Conservation (phyloP, 2,329 filamentous ascomycete species). For the Hypoxylon sp. region DNA sequence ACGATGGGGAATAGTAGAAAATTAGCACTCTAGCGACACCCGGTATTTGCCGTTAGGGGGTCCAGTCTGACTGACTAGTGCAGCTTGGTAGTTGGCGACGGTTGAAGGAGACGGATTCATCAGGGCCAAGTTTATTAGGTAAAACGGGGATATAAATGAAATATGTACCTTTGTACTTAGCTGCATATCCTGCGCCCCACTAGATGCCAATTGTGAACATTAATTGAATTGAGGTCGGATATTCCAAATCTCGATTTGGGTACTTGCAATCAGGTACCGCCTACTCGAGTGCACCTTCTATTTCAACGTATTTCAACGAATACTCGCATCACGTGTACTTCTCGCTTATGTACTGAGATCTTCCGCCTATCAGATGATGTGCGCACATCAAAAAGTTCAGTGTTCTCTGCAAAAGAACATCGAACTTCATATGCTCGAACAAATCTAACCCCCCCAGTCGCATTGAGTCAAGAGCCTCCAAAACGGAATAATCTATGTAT, state of each 20-base stretch:
- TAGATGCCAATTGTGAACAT: conserved; percentile 10
- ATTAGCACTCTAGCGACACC: conserved; percentile 5
- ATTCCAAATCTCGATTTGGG: conserved; percentile 39
- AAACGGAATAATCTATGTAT: conserved; percentile 8
- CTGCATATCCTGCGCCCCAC: background rate
- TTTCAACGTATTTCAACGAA: conserved; percentile 1
- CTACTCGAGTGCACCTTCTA: conserved; percentile 12
- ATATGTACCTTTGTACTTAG: conserved; percentile 13
- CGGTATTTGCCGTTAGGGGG: conserved; percentile 28
- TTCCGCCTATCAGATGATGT: conserved; percentile 4
- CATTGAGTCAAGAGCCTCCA: conserved; percentile 14
- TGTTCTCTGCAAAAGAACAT: background rate
- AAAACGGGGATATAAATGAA: conserved; percentile 24
- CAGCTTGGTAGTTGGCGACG: conserved; percentile 26
- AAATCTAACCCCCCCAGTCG: conserved; percentile 7
- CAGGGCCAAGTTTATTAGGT: conserved; percentile 13
- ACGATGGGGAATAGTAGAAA: conserved; percentile 6
- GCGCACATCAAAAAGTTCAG: background rate
- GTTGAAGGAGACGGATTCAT: conserved; percentile 17
- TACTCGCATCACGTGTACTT: conserved; percentile 17
- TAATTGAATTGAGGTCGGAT: background rate
- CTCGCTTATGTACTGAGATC: conserved; percentile 9
- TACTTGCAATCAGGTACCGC: conserved; percentile 3
- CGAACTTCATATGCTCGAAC: conserved; percentile 10
- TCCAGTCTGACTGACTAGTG: background rate